Base-by-base conservation (phyloP, 352 stramenopile species). In the Pythium folliculosum region DNA sequence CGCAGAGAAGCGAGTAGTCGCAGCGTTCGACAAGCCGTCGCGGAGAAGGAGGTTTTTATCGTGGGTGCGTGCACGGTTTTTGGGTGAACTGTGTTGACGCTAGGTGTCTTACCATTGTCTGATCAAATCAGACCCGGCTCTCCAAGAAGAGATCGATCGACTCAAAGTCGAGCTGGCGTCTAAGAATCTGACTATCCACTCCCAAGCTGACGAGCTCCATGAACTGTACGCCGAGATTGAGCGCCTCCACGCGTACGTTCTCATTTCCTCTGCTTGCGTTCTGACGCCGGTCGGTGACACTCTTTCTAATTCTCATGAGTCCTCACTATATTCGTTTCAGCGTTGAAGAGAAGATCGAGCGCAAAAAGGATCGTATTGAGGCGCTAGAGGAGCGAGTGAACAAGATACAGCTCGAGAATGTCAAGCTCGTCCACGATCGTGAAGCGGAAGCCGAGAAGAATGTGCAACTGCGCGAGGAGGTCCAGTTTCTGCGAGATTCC, bases 151-250 rank as follows among this genome's bases (percentile, higher is more conserved):
- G 48, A 55, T 92, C 1, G 76, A 92, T 45, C 77, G 70, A 0
- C 66, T 93, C 22, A 75, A 77, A 54, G 75, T 89, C 1, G 77
- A 91, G 17, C 47, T 90, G 14, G 69, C 78, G 12, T 82, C 79
- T 5, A 90, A 88, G 60, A 72, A 70, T 5, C 58, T 84, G 30
- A 87, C 73, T 0, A 80, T 92, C 3, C 75, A 92, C 13, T 72
- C 81, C 5, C 82, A 92, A 65, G 72, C 77, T 0, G 77, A 84
- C 23, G 78, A 95, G 32, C 81, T 94, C 52, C 70, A 87, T 5
- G 69, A 81, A 19, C 52, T 89, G 0, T 82, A 88, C 16, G 62
- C 72, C 5, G 80, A 91, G 58, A 55, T 94, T 3, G 81, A 92
- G 40, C 76, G 88, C 37, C 69, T 92, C 21, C 68, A 56, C 4